Base-by-base conservation (phyloP, 306 rosid genomes). In the Acacia confusa region DNA sequence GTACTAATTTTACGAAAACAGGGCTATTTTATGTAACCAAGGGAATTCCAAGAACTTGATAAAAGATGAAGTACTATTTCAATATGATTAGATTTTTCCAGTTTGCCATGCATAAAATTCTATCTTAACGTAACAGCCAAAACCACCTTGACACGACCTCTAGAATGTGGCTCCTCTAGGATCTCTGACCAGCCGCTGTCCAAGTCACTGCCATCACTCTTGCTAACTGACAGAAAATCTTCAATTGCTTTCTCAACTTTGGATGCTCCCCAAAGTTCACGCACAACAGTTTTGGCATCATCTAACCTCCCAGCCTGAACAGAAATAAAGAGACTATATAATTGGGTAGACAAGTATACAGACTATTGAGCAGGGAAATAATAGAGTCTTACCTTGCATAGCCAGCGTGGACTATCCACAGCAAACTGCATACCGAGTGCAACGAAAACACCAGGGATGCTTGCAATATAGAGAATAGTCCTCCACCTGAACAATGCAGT, bases 371-470 rank as follows among this genome's bases (percentile, higher is more conserved):
- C 30, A 78, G 72, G 50, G 48, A 82, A 85, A 70, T 4, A 36
- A 53, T 10, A 76, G 76, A 82, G 65, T 74, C 84, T 83, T 81
- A 91, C 98, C 91, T 92, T 94, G 87, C 94, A 92, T 63, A 94
- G 90, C 97, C 98, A 94, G 77, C 97, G 94, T 43, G 98, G 98
- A 79, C 98, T 94, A 58, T 94, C 98, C 50, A 92, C 94, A 74
- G 98, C 84, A 90, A 90, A 92, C 88, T 90, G 94, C 97, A 94
- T 94, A 48, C 97, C 97, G 82, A 92, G 81, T 24, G 88, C 89
- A 55, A 94, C 86, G 68, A 91, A 13, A 82, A 92, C 77, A 45
- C 93, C 94, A 32, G 97, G 98, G 78, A 92, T 66, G 79, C 96
- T 91, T 79, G 98, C 97, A 76, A 90, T 84, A 77, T 92, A 94